A percentile compares a stretch with the other conserved stretches of the same genome.
phyloP scores from a whole-genome alignment of 2,329 filamentous ascomycete genomes.

The Canariomyces notabilis region DNA sequence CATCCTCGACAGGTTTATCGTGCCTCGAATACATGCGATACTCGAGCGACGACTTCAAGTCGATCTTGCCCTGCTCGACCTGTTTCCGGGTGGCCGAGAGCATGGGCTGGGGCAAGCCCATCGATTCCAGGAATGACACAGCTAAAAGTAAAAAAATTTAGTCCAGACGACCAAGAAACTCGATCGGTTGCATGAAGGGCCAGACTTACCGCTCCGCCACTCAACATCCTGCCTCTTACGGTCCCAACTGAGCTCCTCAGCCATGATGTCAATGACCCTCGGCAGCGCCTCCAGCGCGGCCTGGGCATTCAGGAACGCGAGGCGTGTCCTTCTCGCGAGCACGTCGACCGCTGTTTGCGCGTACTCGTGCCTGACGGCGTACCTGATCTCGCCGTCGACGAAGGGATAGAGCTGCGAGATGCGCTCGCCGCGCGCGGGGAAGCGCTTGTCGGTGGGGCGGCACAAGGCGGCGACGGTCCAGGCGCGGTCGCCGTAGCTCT shows the following conservation, averaged over 20 bases:
- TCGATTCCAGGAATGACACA: slow-evolving; percentile 56
- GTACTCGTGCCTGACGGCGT: slow-evolving; percentile 83
- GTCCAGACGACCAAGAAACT: slow-evolving; percentile 4
- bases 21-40: slow-evolving; percentile 60
- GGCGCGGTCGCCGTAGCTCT: slow-evolving; percentile 85
- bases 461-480: slow-evolving; percentile 86
- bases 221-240: slow-evolving; percentile 66
- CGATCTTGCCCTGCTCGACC: slow-evolving; percentile 56
- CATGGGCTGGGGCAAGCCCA: slow-evolving; percentile 60
- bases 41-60: slow-evolving; percentile 52
- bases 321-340: slow-evolving; percentile 73
- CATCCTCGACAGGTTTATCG: slow-evolving; percentile 45
- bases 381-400: slow-evolving; percentile 85
- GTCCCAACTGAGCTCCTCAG: slow-evolving; percentile 76
- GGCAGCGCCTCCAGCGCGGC: slow-evolving; percentile 83
- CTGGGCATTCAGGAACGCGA: slow-evolving; percentile 89
- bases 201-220: slow-evolving; percentile 66
- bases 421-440: slow-evolving; percentile 76
- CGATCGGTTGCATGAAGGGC: not conserved
- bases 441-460: slow-evolving; percentile 68
- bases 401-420: slow-evolving; percentile 81
- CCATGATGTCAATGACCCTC: slow-evolving; percentile 83
- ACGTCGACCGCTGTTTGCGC: slow-evolving; percentile 89
- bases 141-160: slow-evolving; percentile 34
- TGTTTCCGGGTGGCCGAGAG: slow-evolving; percentile 53